Evolutionary conservation across 495 filamentous ascomycete species (phyloP), one percentile per base, ranked within the genome.

Genomic region (Barbatosphaeria neglecta): DNA sequence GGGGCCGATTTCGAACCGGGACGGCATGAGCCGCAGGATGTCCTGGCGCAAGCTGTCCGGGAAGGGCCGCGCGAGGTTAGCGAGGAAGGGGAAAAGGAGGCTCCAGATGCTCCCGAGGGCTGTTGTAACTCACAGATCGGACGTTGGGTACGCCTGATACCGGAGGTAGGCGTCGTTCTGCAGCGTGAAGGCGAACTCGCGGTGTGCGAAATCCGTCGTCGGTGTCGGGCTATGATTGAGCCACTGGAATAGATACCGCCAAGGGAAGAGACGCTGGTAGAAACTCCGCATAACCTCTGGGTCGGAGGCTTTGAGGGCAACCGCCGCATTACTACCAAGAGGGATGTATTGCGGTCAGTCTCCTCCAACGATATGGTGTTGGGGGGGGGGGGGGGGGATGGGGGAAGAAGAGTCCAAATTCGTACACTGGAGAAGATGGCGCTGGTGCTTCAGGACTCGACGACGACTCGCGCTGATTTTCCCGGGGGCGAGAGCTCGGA

Each of bases 1-100:
- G 9, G 92, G 92, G 8, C 92, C 92, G 58, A 98, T 96, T 68
- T 98, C 92, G 67, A 98, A 96, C 62, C 93, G 87, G 17, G 85
- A 82, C 18, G 92, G 93, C 51, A 92, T 88, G 57, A 85, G 77
- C 9, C 76, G 76, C 2, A 98, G 65, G 41, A 95, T 83, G 46
- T 96, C 89, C 65, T 95, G 95, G 19, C 90, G 87, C 41, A 98
- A 78, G 5, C 86, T 92, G 28, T n/a, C 31, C 13, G 31, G 31
- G 3, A 35, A 35, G 13, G 31, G 5, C 6, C 15, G 5, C 9
- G 6, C 10, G 38, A 10, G 24, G 38, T 43, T 13, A 43, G 50
- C 49, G 15, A 56, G 47, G 23, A 24, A 22, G 16, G 11, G 15
- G 15, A 0, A 18, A 35, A 19, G 11, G 40, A 9, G 18, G 19